phyloP scores from a whole-genome alignment of 306 rosid genomes.

The Prinsepia uniflora region DNA sequence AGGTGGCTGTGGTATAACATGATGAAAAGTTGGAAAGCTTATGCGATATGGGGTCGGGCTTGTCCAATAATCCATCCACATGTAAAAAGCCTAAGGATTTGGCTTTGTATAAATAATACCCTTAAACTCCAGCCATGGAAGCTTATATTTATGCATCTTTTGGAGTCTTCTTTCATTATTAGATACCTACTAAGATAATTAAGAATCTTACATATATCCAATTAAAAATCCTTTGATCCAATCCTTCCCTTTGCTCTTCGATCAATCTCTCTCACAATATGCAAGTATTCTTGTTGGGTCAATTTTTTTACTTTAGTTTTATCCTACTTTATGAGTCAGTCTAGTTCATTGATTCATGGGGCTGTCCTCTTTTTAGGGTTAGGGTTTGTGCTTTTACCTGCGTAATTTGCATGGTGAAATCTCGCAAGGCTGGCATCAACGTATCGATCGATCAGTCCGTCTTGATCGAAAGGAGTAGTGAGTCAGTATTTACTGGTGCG shows the following conservation, averaged over 20 bases:
- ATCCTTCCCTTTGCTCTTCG: no score
- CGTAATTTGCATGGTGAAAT: slow-evolving; percentile 19
- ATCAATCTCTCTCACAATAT: no score
- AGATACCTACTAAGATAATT: no score
- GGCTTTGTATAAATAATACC: slow-evolving; percentile 2
- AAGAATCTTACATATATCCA: no score
- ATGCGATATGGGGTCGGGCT: not conserved
- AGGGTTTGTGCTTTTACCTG: slow-evolving; percentile 28
- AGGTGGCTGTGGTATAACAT: not conserved
- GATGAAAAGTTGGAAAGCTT: slow-evolving; percentile 2
- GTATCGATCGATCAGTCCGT: no score
- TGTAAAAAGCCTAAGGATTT: slow-evolving; percentile 5
- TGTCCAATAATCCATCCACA: slow-evolving; percentile 17
- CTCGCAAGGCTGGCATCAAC: not conserved
- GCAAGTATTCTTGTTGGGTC: no score
- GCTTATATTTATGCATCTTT: no score
- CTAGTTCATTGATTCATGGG: not conserved
- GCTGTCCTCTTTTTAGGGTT: slow-evolving; percentile 28
- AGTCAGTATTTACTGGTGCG: slow-evolving; percentile 46
- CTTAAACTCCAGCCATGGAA: not conserved
- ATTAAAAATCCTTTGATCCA: no score
- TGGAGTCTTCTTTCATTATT: no score
- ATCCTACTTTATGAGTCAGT: slow-evolving; percentile 4
- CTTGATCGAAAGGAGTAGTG: not conserved
- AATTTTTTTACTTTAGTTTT: not conserved